These are phyloP conservation scores for Apophysomyces variabilis DNA, from an alignment of 371 early-diverging fungal species.

Conservation along the genomic window DNA sequence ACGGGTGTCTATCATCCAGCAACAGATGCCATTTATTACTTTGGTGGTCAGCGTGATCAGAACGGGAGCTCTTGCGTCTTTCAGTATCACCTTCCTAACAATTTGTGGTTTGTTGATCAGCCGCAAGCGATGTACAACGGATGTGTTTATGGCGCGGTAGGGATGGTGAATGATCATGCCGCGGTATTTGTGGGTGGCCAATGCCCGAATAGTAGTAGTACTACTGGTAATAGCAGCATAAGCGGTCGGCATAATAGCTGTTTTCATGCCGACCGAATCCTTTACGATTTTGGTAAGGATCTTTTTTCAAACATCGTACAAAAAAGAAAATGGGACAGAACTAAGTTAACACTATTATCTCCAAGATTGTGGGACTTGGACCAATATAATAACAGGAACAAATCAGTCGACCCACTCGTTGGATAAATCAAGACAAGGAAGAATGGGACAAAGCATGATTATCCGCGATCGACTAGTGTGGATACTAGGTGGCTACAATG, in stretches of 20 bases:
- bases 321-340: background rate
- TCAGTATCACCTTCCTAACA: slow-evolving; percentile 12
- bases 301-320: background rate
- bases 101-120: slow-evolving; percentile 15
- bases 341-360: background rate
- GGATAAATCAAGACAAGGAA: background rate
- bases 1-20: slow-evolving; percentile 8
- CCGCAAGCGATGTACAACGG: background rate
- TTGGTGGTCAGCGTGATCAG: slow-evolving; percentile 5
- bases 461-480: background rate
- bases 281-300: slow-evolving; percentile 14
- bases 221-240: background rate
- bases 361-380: background rate
- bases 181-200: slow-evolving; percentile 15
- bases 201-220: background rate
- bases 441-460: slow-evolving; percentile 16
- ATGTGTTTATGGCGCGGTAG: slow-evolving; percentile 7
- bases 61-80: background rate
- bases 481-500: slow-evolving; percentile 11
- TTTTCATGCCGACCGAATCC: slow-evolving; percentile 9
- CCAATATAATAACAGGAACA: background rate
- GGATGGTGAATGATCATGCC: background rate
- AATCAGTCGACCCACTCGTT: background rate
- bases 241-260: slow-evolving; percentile 8
- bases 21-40: slow-evolving; percentile 11